Percentiles rank a stretch among this genome's conserved stretches.
Conservation (phyloP, 2,329 filamentous ascomycete genomes). For the Diaporthe sp. region DNA sequence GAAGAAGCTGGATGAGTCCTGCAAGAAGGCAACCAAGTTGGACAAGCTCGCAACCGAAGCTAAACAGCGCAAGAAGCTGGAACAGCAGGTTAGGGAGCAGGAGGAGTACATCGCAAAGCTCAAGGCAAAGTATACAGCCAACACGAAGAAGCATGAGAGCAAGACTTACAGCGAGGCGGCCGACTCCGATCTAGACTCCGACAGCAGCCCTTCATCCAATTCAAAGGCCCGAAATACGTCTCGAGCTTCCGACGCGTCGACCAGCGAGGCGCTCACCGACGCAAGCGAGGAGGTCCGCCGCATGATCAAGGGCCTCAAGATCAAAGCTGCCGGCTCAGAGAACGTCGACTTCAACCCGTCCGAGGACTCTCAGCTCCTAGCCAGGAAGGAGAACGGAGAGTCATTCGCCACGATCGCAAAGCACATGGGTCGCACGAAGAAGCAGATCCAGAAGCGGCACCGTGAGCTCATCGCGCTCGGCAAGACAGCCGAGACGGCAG, state of each 20-base stretch:
- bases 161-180: background rate
- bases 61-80: constrained; percentile 24
- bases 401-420: background rate
- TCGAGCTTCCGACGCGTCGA: background rate
- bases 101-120: constrained; percentile 34
- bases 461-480: constrained; percentile 14
- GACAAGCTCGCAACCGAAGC: constrained; percentile 32
- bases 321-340: constrained; percentile 34
- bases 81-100: constrained; percentile 21
- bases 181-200: background rate
- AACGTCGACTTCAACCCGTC: constrained; percentile 42
- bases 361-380: constrained; percentile 42
- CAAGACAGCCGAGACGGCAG: constrained; percentile 34
- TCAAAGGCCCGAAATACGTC: background rate
- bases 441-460: constrained; percentile 19
- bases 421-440: constrained; percentile 21
- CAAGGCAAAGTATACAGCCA: constrained; percentile 17
- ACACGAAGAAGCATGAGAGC: background rate
- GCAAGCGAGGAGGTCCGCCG: constrained; percentile 27
- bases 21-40: constrained; percentile 28
- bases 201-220: background rate
- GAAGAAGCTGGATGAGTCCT: constrained; percentile 13
- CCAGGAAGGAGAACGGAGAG: constrained; percentile 42
- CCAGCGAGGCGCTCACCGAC: constrained; percentile 10
- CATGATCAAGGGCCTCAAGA: constrained; percentile 35